Conservation (phyloP, 192 early-diverging fungal genomes). For the Coemansia sp. region DNA sequence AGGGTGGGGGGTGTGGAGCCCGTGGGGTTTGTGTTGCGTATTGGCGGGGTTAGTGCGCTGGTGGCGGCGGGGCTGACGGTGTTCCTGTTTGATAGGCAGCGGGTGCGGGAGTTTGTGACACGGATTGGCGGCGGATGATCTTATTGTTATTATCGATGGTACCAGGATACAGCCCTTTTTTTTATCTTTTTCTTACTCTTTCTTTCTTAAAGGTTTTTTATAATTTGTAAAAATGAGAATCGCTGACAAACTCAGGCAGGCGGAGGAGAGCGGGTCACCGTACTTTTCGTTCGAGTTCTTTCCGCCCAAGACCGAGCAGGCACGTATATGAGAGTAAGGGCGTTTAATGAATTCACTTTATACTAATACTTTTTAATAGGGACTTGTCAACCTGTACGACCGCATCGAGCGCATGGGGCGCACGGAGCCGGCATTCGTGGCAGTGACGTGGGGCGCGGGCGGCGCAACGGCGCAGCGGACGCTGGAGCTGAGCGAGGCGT, state of each 20-base stretch:
- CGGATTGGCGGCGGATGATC: background rate
- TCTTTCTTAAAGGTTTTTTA: background rate
- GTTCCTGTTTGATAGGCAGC: slow-evolving; percentile 43
- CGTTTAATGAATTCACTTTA: background rate
- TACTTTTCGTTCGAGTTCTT: slow-evolving; percentile 97
- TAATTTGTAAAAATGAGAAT: slow-evolving; percentile 61
- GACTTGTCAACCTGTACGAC: slow-evolving; percentile 89
- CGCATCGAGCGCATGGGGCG: slow-evolving; percentile 93
- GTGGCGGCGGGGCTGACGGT: slow-evolving; percentile 34
- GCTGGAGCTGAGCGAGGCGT: slow-evolving; percentile 78
- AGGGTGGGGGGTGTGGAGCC: slow-evolving; percentile 13
- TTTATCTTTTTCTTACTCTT: background rate
- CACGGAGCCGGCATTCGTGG: slow-evolving; percentile 91
- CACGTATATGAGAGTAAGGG: background rate
- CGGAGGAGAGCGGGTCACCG: slow-evolving; percentile 52
- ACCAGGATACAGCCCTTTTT: slow-evolving; percentile 8
- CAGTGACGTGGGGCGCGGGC: slow-evolving; percentile 98
- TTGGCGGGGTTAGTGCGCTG: slow-evolving; percentile 44
- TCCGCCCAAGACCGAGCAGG: slow-evolving; percentile 94
- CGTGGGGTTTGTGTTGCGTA: slow-evolving; percentile 40
- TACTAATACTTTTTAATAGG: slow-evolving; percentile 48
- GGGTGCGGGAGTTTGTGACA: slow-evolving; percentile 23
- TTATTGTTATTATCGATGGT: background rate
- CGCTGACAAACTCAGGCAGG: slow-evolving; percentile 65
- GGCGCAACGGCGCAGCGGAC: slow-evolving; percentile 89